A percentile compares a stretch with the other conserved stretches of the same genome.
Evolutionary conservation across 2,329 filamentous ascomycete genomes (phyloP).

Genomic region (Parastagonospora avenae): DNA sequence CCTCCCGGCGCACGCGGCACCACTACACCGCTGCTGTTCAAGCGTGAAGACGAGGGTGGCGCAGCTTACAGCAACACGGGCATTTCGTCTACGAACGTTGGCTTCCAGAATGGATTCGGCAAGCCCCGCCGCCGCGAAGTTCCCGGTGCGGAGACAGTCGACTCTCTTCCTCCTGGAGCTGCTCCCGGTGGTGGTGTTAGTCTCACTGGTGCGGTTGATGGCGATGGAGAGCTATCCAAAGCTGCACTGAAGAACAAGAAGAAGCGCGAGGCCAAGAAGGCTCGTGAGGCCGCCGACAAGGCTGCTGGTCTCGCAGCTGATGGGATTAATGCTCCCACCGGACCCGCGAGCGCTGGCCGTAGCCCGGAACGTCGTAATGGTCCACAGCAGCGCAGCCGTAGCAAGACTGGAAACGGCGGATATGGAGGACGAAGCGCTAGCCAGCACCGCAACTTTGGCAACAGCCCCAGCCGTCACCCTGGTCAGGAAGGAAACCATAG

Average conservation of each 20-base stretch:
- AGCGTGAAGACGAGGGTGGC: slow-evolving; percentile 95
- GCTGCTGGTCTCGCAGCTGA: slow-evolving; percentile 41
- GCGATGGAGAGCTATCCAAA: slow-evolving; percentile 79
- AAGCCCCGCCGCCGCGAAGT: slow-evolving; percentile 75
- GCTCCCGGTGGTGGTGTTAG: slow-evolving; percentile 69
- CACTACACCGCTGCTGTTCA: slow-evolving; percentile 89
- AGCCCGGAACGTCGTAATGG: slow-evolving; percentile 70
- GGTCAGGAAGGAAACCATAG: slow-evolving; percentile 33
- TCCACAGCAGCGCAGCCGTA: slow-evolving; percentile 60
- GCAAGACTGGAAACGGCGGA: slow-evolving; percentile 37
- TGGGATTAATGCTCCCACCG: slow-evolving; percentile 31
- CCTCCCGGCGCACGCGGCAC: slow-evolving; percentile 91
- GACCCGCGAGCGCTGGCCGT: slow-evolving; percentile 48
- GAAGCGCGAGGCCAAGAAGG: slow-evolving; percentile 93
- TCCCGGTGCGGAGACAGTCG: slow-evolving; percentile 79
- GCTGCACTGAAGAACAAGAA: slow-evolving; percentile 96
- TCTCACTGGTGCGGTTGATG: slow-evolving; percentile 67
- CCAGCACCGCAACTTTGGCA: slow-evolving; percentile 40
- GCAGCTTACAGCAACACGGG: slow-evolving; percentile 86
- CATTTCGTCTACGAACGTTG: slow-evolving; percentile 62
- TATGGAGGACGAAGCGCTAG: slow-evolving; percentile 37
- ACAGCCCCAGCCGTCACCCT: slow-evolving; percentile 37
- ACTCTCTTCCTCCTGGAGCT: slow-evolving; percentile 69
- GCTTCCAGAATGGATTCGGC: slow-evolving; percentile 77
- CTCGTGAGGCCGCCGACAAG: slow-evolving; percentile 73